These are phyloP conservation scores for Coprinopsis strossmayeri DNA, from an alignment of 768 basidiomycete species.

Conservation along the genomic window DNA sequence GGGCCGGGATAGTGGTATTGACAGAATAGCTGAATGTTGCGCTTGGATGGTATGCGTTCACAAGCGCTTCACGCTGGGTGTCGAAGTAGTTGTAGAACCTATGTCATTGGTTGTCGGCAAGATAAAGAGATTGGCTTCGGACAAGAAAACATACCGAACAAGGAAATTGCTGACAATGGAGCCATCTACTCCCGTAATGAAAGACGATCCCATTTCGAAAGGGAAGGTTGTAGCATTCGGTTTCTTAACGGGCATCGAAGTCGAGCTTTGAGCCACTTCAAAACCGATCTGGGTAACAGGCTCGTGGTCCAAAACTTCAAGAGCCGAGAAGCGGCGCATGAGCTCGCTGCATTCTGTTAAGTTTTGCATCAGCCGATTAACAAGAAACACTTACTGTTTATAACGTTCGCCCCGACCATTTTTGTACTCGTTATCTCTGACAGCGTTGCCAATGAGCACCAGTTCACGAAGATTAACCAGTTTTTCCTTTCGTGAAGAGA, in stretches of 20 bases:
- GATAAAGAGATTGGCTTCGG: too few species aligned
- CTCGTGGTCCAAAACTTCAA: slow-evolving; percentile 81
- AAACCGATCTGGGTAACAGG: slow-evolving; percentile 76
- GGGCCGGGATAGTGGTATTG: slow-evolving; percentile 76
- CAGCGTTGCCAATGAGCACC: slow-evolving; percentile 69
- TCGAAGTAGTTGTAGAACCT: slow-evolving; percentile 90
- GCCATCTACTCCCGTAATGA: slow-evolving; percentile 69
- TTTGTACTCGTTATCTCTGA: slow-evolving; percentile 55
- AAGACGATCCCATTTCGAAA: slow-evolving; percentile 61
- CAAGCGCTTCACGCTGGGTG: slow-evolving; percentile 56
- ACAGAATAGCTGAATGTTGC: slow-evolving; percentile 91
- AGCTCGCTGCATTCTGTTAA: slow-evolving; percentile 52
- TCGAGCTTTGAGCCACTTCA: slow-evolving; percentile 56
- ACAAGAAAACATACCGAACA: slow-evolving; percentile 50
- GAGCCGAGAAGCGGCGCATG: slow-evolving; percentile 68
- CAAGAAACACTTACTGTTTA: slow-evolving; percentile 47
- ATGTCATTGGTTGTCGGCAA: too few species aligned
- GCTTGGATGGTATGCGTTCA: slow-evolving; percentile 70
- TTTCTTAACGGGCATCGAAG: slow-evolving; percentile 31
- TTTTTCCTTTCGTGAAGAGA: slow-evolving; percentile 54
- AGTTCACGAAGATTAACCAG: slow-evolving; percentile 63
- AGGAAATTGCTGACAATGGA: slow-evolving; percentile 71
- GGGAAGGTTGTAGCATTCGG: slow-evolving; percentile 74
- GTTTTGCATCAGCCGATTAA: background rate
- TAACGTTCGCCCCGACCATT: slow-evolving; percentile 57